Evolutionary conservation across 495 filamentous ascomycete genomes (phyloP).

Genomic region (Lasiosphaeria hispida): DNA sequence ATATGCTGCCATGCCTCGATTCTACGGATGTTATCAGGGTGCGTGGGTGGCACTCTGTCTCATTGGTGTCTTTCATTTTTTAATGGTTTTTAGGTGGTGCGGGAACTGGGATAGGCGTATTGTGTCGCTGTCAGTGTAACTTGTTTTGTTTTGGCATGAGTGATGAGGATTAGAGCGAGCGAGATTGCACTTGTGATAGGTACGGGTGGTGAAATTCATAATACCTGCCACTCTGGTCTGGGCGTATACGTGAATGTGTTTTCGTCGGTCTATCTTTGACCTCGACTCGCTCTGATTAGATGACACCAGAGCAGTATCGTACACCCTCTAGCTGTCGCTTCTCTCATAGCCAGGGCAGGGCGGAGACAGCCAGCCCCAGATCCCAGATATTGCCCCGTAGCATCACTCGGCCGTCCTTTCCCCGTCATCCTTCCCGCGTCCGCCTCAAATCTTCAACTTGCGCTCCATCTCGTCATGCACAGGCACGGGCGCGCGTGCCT

Average conservation of each 20-base stretch:
- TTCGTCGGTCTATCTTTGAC: too few species aligned
- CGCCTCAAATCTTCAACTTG: slow-evolving; percentile 57
- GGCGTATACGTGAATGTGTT: slow-evolving; percentile 1
- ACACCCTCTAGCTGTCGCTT: background rate
- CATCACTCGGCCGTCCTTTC: background rate
- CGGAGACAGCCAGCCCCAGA: background rate
- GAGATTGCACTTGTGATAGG: background rate
- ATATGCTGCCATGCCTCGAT: too few species aligned
- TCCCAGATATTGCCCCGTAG: background rate
- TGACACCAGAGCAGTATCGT: slow-evolving; percentile 2
- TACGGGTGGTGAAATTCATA: background rate
- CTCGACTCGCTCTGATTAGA: too few species aligned
- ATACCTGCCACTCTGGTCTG: background rate
- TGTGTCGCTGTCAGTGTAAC: slow-evolving; percentile 1
- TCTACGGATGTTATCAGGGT: too few species aligned
- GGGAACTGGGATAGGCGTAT: slow-evolving; percentile 1
- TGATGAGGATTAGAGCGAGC: slow-evolving; percentile 11
- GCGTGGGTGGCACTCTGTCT: too few species aligned
- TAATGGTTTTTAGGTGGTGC: background rate
- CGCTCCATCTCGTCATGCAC: slow-evolving; percentile 95
- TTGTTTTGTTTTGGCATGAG: background rate
- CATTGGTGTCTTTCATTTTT: background rate
- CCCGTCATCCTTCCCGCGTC: background rate
- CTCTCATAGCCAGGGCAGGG: too few species aligned
- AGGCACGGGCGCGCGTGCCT: slow-evolving; percentile 60